Evolutionary conservation across 306 rosid genomes (phyloP).

Genomic region (Cucurbita ficifolia): DNA sequence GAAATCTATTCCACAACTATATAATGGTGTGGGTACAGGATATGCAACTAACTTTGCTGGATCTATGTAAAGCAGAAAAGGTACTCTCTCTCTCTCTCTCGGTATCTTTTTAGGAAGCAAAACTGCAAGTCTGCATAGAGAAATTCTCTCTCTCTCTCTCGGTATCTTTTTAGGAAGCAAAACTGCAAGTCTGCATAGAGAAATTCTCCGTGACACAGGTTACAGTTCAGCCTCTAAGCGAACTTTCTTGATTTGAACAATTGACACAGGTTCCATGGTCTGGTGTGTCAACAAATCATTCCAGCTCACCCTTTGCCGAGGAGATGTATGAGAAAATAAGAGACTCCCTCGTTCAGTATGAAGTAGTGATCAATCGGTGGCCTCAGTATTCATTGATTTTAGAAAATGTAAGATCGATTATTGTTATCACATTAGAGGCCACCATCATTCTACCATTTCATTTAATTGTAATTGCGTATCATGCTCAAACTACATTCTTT

Average conservation of each 20-base stretch:
- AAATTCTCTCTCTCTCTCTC: constrained; percentile 1
- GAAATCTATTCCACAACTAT: constrained; percentile 70
- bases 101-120: background rate
- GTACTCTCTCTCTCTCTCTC: constrained; percentile 20
- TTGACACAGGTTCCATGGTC: constrained; percentile 88
- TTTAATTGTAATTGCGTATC: too few species aligned
- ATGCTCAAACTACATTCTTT: background rate
- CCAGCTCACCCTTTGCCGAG: constrained; percentile 88
- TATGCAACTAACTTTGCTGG: constrained; percentile 73
- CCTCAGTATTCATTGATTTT: constrained; percentile 84
- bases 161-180: background rate
- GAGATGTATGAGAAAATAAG: constrained; percentile 81
- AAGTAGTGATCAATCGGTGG: constrained; percentile 85
- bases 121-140: background rate
- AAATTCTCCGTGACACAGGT: background rate
- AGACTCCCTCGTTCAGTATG: constrained; percentile 55
- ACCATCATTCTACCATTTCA: background rate
- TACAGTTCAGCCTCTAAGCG: background rate
- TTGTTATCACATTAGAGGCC: background rate
- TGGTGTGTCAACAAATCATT: constrained; percentile 77
- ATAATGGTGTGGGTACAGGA: constrained; percentile 92
- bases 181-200: background rate
- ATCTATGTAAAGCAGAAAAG: constrained; percentile 89
- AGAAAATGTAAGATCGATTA: constrained; percentile 54
- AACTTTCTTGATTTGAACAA: constrained; percentile 6